phyloP scores from a whole-genome alignment of 192 early-diverging fungal species.

The Gamsiella multidivaricata region DNA sequence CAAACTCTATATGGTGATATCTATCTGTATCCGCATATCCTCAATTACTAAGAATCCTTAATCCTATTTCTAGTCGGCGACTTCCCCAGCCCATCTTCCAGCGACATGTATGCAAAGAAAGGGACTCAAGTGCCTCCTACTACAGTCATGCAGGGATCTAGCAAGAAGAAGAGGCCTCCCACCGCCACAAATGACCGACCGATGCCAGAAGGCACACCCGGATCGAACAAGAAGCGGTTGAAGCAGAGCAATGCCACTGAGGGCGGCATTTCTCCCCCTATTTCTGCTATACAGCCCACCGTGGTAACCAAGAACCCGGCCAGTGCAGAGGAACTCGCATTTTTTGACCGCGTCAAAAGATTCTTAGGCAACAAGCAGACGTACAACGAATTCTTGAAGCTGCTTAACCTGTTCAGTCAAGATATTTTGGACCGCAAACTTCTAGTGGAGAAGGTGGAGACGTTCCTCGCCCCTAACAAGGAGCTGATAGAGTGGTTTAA shows the following conservation, averaged over 20 bases:
- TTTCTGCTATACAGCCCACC: slow-evolving; percentile 25
- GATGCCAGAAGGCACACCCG: slow-evolving; percentile 24
- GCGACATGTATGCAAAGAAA: slow-evolving; percentile 42
- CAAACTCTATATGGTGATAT: background rate
- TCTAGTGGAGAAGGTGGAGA: slow-evolving; percentile 86
- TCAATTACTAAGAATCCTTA: no score
- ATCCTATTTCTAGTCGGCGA: slow-evolving; percentile 28
- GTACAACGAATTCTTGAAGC: slow-evolving; percentile 97
- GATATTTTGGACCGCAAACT: slow-evolving; percentile 89
- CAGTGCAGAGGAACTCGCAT: slow-evolving; percentile 86
- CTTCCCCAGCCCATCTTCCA: slow-evolving; percentile 39
- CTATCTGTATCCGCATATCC: background rate
- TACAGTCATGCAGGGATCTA: slow-evolving; percentile 13
- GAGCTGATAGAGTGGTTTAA: slow-evolving; percentile 98
- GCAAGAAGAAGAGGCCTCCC: slow-evolving; percentile 48
- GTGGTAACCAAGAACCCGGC: slow-evolving; percentile 48
- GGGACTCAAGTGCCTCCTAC: slow-evolving; percentile 14
- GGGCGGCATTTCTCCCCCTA: slow-evolving; percentile 47
- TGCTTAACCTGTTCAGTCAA: slow-evolving; percentile 94
- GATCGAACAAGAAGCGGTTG: slow-evolving; percentile 47
- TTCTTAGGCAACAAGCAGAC: slow-evolving; percentile 87
- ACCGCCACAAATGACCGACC: slow-evolving; percentile 36
- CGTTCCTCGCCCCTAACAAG: slow-evolving; percentile 83
- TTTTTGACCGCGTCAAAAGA: slow-evolving; percentile 93
- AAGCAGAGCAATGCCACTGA: slow-evolving; percentile 29